Conservation (phyloP, 2,329 filamentous ascomycete genomes). For the Penicillium brevicompactum region DNA sequence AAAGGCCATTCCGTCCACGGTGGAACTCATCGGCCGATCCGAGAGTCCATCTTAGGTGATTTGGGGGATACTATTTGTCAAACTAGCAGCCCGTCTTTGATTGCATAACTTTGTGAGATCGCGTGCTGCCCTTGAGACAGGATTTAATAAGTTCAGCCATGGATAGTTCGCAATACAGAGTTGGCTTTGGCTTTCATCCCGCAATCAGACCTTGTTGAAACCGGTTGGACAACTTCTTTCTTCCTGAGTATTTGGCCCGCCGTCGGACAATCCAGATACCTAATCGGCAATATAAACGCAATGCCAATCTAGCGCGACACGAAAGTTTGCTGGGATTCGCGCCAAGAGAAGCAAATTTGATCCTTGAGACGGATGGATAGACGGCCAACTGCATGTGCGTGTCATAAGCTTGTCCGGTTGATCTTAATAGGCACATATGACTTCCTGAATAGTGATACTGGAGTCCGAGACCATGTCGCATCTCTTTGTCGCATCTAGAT, state of each 20-base stretch:
- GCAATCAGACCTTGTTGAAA: background rate
- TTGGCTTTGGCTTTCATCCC: background rate
- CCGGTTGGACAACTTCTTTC: background rate
- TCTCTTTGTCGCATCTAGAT: background rate
- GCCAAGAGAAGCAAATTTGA: conserved; percentile 24
- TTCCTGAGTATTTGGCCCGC: background rate
- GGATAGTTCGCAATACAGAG: background rate
- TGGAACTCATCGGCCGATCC: conserved; percentile 1
- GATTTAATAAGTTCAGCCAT: conserved; percentile 4
- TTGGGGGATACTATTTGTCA: conserved; percentile 3
- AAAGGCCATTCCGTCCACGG: background rate
- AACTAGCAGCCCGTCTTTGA: background rate
- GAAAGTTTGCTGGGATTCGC: conserved; percentile 23
- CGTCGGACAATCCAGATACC: conserved; percentile 17
- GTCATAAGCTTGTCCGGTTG: background rate
- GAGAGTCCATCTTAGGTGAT: background rate
- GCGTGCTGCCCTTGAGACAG: conserved; percentile 11
- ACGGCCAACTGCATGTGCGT: conserved; percentile 20
- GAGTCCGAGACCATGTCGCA: background rate
- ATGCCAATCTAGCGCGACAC: conserved; percentile 26
- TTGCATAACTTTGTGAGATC: conserved; percentile 5
- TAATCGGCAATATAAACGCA: conserved; percentile 31
- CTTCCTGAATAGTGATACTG: background rate
- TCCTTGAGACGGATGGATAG: conserved; percentile 15
- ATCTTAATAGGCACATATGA: background rate